Base-by-base conservation (phyloP, 768 basidiomycete genomes). In the Mycena latifolia region DNA sequence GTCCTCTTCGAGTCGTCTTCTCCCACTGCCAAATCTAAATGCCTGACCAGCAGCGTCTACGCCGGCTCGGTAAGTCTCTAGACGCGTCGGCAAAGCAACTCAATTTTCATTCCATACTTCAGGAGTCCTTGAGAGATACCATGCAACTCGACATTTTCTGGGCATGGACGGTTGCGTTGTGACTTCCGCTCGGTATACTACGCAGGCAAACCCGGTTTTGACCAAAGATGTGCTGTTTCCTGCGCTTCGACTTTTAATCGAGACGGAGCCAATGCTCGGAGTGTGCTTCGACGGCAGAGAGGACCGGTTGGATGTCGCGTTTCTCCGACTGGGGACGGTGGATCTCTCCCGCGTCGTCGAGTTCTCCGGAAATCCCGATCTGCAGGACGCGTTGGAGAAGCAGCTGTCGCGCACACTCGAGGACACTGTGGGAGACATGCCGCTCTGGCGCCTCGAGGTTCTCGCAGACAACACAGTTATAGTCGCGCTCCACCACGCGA, bases 391-490 rank as follows among this genome's bases (percentile, higher is more conserved):
- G 18, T 48, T 79, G 17, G 72, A 78, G 48, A 59, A 60, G 12
- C 63, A 77, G 37, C 59, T 81, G 31, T 47, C 63, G 39, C 70
- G 55, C 4, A 66, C 69, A 12, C 75, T 80, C 65, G 74, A 76
- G 35, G 70, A 57, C 37, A 57, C 74, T 0, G 31, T 57, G 20
- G 64, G 61, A 1, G 67, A 71, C 29, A 31, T 71, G 10, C 81
- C 79, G 2, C 72, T 82, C 11, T 83, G 81, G 82, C 75, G 80
- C 20, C 56, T 82, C 10, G 50, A 72, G 11, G 75, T 83, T 4
- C 61, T 78, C 15, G 54, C 59, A 12, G 77, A 77, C 59, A 69
- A 73, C 29, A 79, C 73, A 2, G 71, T 82, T 31, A 55, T 76
- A 11, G 79, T 80, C 57, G 75, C 73, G 24, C 79, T 72, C 63